Conservation (phyloP, 192 early-diverging fungal genomes). For the Mortierella hygrophila region DNA sequence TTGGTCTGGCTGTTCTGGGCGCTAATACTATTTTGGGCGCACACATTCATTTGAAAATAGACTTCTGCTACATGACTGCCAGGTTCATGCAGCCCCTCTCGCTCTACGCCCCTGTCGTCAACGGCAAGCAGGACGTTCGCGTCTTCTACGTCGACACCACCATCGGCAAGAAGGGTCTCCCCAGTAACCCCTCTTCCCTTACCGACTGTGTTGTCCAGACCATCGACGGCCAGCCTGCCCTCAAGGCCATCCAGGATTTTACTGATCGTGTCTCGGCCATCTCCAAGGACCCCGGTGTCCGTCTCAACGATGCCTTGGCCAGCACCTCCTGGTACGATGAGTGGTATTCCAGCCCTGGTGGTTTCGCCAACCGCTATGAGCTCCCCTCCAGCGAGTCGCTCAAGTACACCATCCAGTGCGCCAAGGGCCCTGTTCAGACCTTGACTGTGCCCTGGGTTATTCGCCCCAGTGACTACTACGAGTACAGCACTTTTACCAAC, state of each 20-base stretch:
- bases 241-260: conserved; percentile 37
- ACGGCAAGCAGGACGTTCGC: conserved; percentile 26
- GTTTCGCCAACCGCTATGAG: conserved; percentile 32
- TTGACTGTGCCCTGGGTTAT: conserved; percentile 25
- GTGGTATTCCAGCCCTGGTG: conserved; percentile 23
- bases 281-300: conserved; percentile 57
- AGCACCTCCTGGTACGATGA: conserved; percentile 23
- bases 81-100: conserved; percentile 32
- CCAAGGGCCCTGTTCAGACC: conserved; percentile 6
- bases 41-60: conserved; percentile 5
- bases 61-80: conserved; percentile 33
- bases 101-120: conserved; percentile 39
- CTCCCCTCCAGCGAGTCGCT: conserved; percentile 26
- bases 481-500: conserved; percentile 21
- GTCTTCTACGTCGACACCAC: conserved; percentile 25
- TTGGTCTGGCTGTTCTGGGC: background rate
- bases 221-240: conserved; percentile 47
- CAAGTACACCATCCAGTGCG: conserved; percentile 44
- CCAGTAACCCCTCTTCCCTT: conserved; percentile 11
- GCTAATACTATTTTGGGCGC: background rate
- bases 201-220: conserved; percentile 34
- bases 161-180: conserved; percentile 8
- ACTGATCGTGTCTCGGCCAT: conserved; percentile 32
- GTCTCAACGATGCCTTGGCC: conserved; percentile 45
- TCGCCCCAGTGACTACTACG: conserved; percentile 10